Evolutionary conservation across 2,329 filamentous ascomycete genomes (phyloP).

Genomic region (Ophidiomyces ophidiicola): DNA sequence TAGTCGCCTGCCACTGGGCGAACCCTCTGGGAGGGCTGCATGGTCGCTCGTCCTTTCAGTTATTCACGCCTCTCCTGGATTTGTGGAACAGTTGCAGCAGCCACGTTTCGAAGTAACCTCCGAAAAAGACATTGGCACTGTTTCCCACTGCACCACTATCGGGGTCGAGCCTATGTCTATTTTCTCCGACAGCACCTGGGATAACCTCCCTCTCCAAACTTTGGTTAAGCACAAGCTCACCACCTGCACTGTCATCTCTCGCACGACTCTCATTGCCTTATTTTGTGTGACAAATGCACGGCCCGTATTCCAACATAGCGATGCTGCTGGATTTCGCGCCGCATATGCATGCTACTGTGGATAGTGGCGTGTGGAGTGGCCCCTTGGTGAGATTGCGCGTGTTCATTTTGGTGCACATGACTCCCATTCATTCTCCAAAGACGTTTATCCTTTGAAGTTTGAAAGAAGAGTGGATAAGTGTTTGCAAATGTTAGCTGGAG

Average conservation of each 20-base stretch:
- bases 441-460: slow-evolving; percentile 3
- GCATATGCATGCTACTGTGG: slow-evolving; percentile 8
- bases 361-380: slow-evolving; percentile 7
- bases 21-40: not conserved
- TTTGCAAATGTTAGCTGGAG: slow-evolving; percentile 6
- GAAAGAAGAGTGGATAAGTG: slow-evolving; percentile 2
- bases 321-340: slow-evolving; percentile 4
- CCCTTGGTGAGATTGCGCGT: slow-evolving; percentile 1
- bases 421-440: slow-evolving; percentile 2
- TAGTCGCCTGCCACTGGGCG: not conserved
- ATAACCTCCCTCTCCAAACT: slow-evolving; percentile 1
- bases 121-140: not conserved
- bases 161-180: not conserved
- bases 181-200: not conserved
- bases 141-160: too few relatives aligned
- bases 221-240: slow-evolving; percentile 2
- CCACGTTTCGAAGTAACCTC: not conserved
- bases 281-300: slow-evolving; percentile 7
- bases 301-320: slow-evolving; percentile 5
- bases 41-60: slow-evolving; percentile 4
- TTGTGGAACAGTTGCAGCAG: not conserved
- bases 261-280: slow-evolving; percentile 2
- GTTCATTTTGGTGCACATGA: slow-evolving; percentile 4
- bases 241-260: slow-evolving; percentile 1
- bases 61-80: not conserved